These are phyloP conservation scores for Prunella vulgaris DNA, from an alignment of 257 asterid genomes.

Conservation along the genomic window DNA sequence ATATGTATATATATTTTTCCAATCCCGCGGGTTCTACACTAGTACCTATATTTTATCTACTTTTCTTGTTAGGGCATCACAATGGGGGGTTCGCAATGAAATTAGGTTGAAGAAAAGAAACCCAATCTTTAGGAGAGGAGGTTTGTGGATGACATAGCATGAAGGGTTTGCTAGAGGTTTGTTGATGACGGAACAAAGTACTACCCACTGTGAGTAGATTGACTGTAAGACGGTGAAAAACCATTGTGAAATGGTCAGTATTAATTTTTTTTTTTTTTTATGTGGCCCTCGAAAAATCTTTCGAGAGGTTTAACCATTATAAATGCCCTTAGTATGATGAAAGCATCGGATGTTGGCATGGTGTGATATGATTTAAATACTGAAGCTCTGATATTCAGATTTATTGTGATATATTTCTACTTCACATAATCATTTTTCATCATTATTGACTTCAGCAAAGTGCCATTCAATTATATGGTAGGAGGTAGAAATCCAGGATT, in stretches of 20 bases:
- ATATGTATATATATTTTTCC: too few relatives aligned
- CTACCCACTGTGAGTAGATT: neutral
- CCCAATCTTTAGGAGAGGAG: neutral
- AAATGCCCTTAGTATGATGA: neutral
- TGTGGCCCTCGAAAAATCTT: neutral
- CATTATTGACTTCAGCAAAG: conserved; percentile 26
- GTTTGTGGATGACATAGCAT: neutral
- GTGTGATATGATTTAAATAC: neutral
- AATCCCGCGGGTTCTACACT: too few relatives aligned
- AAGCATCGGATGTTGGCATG: conserved; percentile 5
- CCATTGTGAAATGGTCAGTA: neutral
- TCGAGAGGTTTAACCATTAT: neutral
- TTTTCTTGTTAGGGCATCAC: neutral
- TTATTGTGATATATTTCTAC: conserved; percentile 3
- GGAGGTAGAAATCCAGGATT: neutral
- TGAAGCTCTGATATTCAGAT: neutral
- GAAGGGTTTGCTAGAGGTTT: too few relatives aligned
- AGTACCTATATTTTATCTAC: neutral
- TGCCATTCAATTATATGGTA: conserved; percentile 20
- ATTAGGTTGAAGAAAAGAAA: neutral
- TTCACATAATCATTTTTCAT: neutral
- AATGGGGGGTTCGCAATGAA: too few relatives aligned
- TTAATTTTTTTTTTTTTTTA: too few relatives aligned
- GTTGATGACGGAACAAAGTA: neutral
- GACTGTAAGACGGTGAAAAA: too few relatives aligned